phyloP scores from a whole-genome alignment of 805 yeast species.

The Starmerella ratchasimensis region DNA sequence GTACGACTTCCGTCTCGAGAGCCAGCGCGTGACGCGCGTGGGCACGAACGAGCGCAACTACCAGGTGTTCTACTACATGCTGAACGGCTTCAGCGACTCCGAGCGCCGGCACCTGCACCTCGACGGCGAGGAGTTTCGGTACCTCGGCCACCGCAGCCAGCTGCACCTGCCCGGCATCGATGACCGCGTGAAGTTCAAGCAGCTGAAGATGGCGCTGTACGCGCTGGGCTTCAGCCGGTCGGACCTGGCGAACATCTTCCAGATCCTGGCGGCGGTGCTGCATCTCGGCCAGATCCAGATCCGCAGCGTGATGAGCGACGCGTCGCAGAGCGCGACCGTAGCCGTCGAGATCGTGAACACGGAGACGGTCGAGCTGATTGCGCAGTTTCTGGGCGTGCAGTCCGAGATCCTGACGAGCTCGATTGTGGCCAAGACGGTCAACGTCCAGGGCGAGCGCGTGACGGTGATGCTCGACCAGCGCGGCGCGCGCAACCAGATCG shows the following conservation, averaged over 20 bases:
- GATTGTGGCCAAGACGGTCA: constrained; percentile 29
- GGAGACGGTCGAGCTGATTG: constrained; percentile 26
- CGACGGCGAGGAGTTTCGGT: constrained; percentile 28
- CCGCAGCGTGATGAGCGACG: constrained; percentile 23
- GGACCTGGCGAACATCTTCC: constrained; percentile 38
- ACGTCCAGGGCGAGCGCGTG: constrained; percentile 29
- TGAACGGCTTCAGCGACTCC: constrained; percentile 35
- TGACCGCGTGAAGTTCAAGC: constrained; percentile 36
- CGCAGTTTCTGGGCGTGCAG: constrained; percentile 30
- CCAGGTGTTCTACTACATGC: constrained; percentile 44
- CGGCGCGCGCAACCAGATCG: constrained; percentile 32
- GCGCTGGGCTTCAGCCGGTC: constrained; percentile 35
- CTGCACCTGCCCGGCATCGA: constrained; percentile 33
- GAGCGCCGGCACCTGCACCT: constrained; percentile 33
- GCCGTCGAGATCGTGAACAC: constrained; percentile 28
- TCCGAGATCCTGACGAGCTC: constrained; percentile 28
- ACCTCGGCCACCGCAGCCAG: constrained; percentile 33
- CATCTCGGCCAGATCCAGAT: constrained; percentile 33
- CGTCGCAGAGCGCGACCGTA: constrained; percentile 26
- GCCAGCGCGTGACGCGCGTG: constrained; percentile 39
- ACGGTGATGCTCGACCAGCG: constrained; percentile 30
- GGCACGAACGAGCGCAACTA: constrained; percentile 42
- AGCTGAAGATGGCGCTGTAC: constrained; percentile 36
- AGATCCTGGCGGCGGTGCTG: constrained; percentile 33
- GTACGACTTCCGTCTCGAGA: constrained; percentile 42